Evolutionary conservation across 192 early-diverging fungal genomes (phyloP), one percentile per base, ranked within the genome.

Genomic region (Allomyces macrogynus): DNA sequence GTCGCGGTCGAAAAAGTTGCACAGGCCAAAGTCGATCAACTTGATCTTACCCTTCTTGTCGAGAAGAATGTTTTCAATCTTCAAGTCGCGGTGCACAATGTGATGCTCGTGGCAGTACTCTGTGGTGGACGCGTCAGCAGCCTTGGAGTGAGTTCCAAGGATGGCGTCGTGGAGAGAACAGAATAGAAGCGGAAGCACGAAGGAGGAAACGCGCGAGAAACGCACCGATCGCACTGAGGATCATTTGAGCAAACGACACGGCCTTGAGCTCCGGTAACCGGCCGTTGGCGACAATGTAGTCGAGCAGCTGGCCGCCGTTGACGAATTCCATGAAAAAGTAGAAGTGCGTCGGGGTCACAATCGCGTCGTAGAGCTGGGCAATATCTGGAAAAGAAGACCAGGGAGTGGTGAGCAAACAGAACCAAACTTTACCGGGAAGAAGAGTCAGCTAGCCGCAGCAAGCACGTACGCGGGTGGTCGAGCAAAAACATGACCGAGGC

Each of bases 21-120:
- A 85, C 11, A 97, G 71, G 4, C 93, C 93, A 78, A 97, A 97
- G 66, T 97, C 93, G 61, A 92, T 91, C 62, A 97, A 66, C 72
- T 90, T 87, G 61, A 92, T 81, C 8, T 77, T 67, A 0, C 89
- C 89, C 0, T 62, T 63, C 18, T 78, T 72, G 70, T 77, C 73
- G 23, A 91, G 71, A 62, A 90, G 71, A 18, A 93, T 70, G 64
- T 93, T 93, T 69, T 93, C 91, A 20, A 93, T 83, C 72, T 95
- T 98, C 61, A 84, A 67, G 68, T 84, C 87, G 27, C 95, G 75
- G 73, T 84, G 83, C n/a, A 85, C 77, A 64, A 84, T 78, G 40
- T 68, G 72, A 64, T 81, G 82, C 14, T 66, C 67, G 64, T 81
- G 80, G 66, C 80, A 81, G 66, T 81, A 81, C 40, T 81, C 77